Conservation (phyloP, 2,329 filamentous ascomycete species). For the Sporothrix sp. region DNA sequence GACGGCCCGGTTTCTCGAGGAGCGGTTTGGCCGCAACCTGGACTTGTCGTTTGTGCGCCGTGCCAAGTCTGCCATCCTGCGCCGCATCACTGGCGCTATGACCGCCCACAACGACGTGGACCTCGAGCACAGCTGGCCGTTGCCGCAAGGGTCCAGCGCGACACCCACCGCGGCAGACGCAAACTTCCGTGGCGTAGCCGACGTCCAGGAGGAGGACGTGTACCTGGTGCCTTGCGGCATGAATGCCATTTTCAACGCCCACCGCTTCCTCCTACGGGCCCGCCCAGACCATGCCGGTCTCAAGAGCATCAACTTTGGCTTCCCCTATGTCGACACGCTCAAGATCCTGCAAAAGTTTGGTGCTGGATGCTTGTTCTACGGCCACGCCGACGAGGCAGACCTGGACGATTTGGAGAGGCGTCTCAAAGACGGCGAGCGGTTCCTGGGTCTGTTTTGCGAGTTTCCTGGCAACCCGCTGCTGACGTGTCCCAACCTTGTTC, state of each 20-base stretch:
- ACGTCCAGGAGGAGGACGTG: constrained; percentile 75
- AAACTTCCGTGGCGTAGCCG: constrained; percentile 47
- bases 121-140: constrained; percentile 23
- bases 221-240: constrained; percentile 85
- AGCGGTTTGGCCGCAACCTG: constrained; percentile 87
- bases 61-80: constrained; percentile 75
- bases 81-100: constrained; percentile 80
- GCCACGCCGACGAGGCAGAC: constrained; percentile 64
- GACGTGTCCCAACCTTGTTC: constrained; percentile 68
- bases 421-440: constrained; percentile 62
- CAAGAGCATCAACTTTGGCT: constrained; percentile 88
- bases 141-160: too few relatives aligned
- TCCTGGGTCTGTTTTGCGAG: constrained; percentile 81
- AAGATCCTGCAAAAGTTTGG: constrained; percentile 95
- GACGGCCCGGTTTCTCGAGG: constrained; percentile 75
- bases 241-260: constrained; percentile 88
- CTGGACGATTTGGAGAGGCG: constrained; percentile 72
- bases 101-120: constrained; percentile 59
- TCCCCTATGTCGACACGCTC: constrained; percentile 92
- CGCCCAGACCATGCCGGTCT: constrained; percentile 39
- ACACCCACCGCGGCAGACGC: constrained; percentile 25
- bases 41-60: constrained; percentile 68
- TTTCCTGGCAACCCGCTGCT: constrained; percentile 90
- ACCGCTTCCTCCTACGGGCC: constrained; percentile 59
- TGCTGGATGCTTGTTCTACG: constrained; percentile 80